Conservation (phyloP, 2,329 filamentous ascomycete species). For the Chrysoporthe puriensis region DNA sequence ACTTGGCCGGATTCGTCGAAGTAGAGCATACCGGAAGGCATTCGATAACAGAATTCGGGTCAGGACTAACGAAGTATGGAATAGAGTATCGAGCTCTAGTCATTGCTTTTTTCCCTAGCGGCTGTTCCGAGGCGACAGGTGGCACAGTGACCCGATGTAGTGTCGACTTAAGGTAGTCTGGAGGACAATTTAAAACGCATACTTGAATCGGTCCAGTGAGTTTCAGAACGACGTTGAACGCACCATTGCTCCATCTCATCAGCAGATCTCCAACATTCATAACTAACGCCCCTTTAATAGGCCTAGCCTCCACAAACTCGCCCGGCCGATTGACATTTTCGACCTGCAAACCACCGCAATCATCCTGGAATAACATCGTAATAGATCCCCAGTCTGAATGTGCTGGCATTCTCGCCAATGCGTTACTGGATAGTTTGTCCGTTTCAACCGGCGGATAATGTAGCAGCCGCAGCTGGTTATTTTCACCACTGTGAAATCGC, state of each 20-base stretch:
- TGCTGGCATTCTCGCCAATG: conserved; percentile 33
- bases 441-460: conserved; percentile 50
- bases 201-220: too few relatives aligned
- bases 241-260: conserved; percentile 30
- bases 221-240: background rate
- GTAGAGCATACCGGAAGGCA: conserved; percentile 51
- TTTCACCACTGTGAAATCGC: conserved; percentile 54
- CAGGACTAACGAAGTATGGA: conserved; percentile 59
- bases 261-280: conserved; percentile 29
- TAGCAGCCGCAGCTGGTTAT: conserved; percentile 63
- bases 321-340: conserved; percentile 22
- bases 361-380: conserved; percentile 51
- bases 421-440: conserved; percentile 36
- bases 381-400: conserved; percentile 45
- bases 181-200: too few relatives aligned
- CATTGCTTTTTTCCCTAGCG: conserved; percentile 41
- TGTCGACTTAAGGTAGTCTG: conserved; percentile 28
- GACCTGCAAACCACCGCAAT: conserved; percentile 49
- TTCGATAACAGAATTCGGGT: conserved; percentile 53
- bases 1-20: conserved; percentile 48
- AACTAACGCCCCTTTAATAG: conserved; percentile 22
- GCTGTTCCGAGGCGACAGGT: conserved; percentile 14
- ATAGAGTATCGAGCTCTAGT: conserved; percentile 55
- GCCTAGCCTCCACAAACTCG: conserved; percentile 27
- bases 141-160: conserved; percentile 26